These are phyloP conservation scores for Phytophthora capsici DNA, from an alignment of 352 stramenopile genomes.

Conservation along the genomic window DNA sequence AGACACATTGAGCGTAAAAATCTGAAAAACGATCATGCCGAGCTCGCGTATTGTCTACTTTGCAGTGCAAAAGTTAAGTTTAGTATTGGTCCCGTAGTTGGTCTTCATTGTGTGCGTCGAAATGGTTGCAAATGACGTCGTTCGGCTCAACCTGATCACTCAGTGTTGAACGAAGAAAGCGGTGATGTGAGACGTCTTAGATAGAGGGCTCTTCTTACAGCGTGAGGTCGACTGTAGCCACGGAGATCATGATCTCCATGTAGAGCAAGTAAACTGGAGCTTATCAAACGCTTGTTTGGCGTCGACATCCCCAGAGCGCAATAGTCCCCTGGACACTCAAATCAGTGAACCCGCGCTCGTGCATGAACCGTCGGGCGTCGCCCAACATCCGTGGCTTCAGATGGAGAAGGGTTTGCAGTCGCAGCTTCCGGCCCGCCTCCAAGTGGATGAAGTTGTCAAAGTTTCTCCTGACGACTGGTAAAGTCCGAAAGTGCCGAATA, in stretches of 20 bases:
- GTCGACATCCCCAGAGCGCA: slow-evolving; percentile 22
- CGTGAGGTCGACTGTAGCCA: slow-evolving; percentile 39
- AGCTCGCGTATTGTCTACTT: too few species aligned
- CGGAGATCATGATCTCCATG: slow-evolving; percentile 52
- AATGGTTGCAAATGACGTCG: slow-evolving; percentile 33
- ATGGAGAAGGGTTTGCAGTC: slow-evolving; percentile 15
- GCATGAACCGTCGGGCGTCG: slow-evolving; percentile 36
- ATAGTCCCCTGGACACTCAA: slow-evolving; percentile 26
- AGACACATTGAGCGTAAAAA: too few species aligned
- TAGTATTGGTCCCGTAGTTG: too few species aligned
- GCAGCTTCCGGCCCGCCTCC: slow-evolving; percentile 9
- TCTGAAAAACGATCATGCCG: too few species aligned
- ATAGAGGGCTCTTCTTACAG: slow-evolving; percentile 27
- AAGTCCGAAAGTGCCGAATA: slow-evolving; percentile 35
- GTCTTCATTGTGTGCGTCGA: slow-evolving; percentile 34
- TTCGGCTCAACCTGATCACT: slow-evolving; percentile 43
- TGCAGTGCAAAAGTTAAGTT: too few species aligned
- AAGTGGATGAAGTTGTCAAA: slow-evolving; percentile 40
- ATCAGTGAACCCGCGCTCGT: slow-evolving; percentile 35
- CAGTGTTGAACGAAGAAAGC: slow-evolving; percentile 35
- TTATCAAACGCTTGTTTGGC: slow-evolving; percentile 34
- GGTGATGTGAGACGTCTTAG: slow-evolving; percentile 28
- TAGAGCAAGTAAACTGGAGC: slow-evolving; percentile 39
- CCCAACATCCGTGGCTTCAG: slow-evolving; percentile 26
- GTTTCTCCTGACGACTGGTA: slow-evolving; percentile 34